phyloP scores from a whole-genome alignment of 1,139 yeast genomes.

The Blastobotrys persicus region DNA sequence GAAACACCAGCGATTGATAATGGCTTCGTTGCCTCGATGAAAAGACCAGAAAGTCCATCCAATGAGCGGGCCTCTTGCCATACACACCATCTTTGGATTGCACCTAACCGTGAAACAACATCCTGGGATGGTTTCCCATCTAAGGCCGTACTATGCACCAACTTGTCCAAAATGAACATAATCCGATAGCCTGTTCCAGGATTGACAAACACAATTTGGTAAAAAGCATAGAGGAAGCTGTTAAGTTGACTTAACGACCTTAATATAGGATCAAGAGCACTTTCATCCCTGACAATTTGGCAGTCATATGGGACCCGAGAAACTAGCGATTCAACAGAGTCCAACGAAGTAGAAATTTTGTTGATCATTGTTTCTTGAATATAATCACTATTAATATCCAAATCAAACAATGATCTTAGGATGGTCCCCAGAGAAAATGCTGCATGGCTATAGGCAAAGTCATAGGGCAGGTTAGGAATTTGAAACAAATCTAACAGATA shows the following conservation, averaged over 20 bases:
- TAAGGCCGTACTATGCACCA: conserved; percentile 15
- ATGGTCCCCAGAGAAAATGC: conserved; percentile 31
- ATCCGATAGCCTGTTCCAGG: conserved; percentile 35
- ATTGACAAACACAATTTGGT: conserved; percentile 32
- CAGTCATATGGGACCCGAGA: conserved; percentile 5
- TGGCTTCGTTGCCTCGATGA: conserved; percentile 30
- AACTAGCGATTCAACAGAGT: conserved; percentile 18
- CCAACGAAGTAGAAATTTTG: conserved; percentile 12
- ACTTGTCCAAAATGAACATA: conserved; percentile 27
- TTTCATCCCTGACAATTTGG: conserved; percentile 17
- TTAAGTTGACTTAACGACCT: conserved; percentile 24
- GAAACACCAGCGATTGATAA: conserved; percentile 25
- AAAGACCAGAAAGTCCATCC: conserved; percentile 19
- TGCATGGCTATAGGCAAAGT: conserved; percentile 36
- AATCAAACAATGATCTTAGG: conserved; percentile 31
- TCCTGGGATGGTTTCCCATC: background rate
- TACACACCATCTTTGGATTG: conserved; percentile 29
- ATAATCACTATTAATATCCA: conserved; percentile 30
- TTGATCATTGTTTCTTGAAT: conserved; percentile 24
- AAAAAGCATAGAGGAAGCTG: conserved; percentile 28
- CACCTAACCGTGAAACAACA: conserved; percentile 21
- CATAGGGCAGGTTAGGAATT: conserved; percentile 36
- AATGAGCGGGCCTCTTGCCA: conserved; percentile 30
- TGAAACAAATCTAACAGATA: conserved; percentile 30
- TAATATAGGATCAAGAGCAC: conserved; percentile 20